Conservation (phyloP, 2,329 filamentous ascomycete genomes). For the Monilinia polystroma region DNA sequence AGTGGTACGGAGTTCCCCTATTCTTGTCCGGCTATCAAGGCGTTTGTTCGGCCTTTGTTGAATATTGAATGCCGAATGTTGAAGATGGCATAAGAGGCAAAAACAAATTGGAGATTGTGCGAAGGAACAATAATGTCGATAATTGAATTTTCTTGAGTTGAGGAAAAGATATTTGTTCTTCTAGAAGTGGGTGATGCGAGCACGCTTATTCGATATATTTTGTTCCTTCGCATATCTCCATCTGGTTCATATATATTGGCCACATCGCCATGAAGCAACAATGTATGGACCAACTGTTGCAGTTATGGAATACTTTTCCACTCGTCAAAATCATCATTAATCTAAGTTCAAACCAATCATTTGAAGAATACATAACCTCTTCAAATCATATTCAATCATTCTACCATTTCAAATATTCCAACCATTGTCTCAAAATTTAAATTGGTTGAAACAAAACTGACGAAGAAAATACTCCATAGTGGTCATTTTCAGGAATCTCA, state of each 20-base stretch:
- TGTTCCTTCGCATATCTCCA: too few relatives aligned
- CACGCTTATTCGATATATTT: background rate
- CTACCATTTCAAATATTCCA: too few relatives aligned
- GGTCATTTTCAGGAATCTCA: constrained; percentile 71
- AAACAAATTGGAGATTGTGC: background rate
- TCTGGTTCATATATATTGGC: too few relatives aligned
- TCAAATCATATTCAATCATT: too few relatives aligned
- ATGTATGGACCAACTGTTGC: too few relatives aligned
- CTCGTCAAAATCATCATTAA: too few relatives aligned
- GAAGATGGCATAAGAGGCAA: background rate
- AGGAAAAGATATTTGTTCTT: background rate
- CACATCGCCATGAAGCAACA: too few relatives aligned
- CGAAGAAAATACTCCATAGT: constrained; percentile 40
- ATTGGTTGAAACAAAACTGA: background rate
- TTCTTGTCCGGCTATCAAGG: background rate
- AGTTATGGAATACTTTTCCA: too few relatives aligned
- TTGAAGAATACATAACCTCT: too few relatives aligned
- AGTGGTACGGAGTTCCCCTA: background rate
- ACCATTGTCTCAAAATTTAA: background rate
- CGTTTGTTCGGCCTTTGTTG: background rate
- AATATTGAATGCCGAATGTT: background rate
- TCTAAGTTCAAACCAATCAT: too few relatives aligned
- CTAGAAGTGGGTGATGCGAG: background rate
- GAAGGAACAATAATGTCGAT: background rate
- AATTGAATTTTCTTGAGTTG: background rate